Base-by-base conservation (phyloP, 78 protist genomes). In the slime mould (Dictyostelium discoideum) region DNA sequence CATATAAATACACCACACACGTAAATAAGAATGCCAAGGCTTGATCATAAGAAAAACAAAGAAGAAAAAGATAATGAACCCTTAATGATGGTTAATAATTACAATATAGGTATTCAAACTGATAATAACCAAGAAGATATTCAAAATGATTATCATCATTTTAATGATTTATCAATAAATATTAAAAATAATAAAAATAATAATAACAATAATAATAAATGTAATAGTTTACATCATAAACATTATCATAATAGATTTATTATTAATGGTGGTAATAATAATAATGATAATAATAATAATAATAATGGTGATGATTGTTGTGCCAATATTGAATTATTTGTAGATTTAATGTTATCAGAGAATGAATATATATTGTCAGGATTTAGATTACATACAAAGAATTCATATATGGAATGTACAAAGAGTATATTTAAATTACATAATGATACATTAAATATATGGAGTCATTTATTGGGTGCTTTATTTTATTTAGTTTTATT, bases 381-480 rank as follows among this genome's bases (percentile, higher is more conserved):
- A 5, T 88, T 80, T 65, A 32, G 93, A 57, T 77, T 79, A 22
- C 24, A 81, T 44, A 88, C 93, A 18, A 63, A 84, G 37, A 22
- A 63, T 10, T 88, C 93, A 22, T 88, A 39, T 67, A 54, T 22
- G 57, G 76, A 88, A 65, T 88, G 93, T 29, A 67, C 86, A 20
- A 78, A 65, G 16, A 60, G 81, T 24, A 69, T 78, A 22, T 88
- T 88, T 16, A 37, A 18, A 48, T 65, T 80, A 11, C 93, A 88
- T 46, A 88, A 88, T 65, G 93, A 88, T 80, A 88, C 93, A 44
- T 29, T 81, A 37, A 88, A 88, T 67, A 88, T 88, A 80, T 88
- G 93, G 93, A 88, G 73, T 60, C 93, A 88, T 67, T 67, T 88
- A 46, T 20, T 88, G 26, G 86, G 81, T 79, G 57, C 87, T 4